A percentile compares a stretch with the other conserved stretches of the same genome.
Conservation (phyloP, 2,329 filamentous ascomycete genomes). For the Xylariaceae sp. region DNA sequence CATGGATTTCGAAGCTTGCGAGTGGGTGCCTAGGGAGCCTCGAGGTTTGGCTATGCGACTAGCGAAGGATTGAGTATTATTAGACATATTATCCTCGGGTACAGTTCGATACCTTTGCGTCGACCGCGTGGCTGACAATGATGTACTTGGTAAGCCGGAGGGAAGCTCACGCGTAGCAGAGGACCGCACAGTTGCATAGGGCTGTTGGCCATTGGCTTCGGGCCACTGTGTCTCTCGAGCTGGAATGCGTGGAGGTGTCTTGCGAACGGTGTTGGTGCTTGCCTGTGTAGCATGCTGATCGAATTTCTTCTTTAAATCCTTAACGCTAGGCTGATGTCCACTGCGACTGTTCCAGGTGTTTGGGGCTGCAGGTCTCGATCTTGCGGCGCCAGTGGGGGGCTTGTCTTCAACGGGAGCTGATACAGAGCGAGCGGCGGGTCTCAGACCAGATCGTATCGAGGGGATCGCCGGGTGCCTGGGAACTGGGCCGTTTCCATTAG, state of each 20-base stretch:
- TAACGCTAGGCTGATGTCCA: slow-evolving; percentile 70
- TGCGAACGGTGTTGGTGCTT: slow-evolving; percentile 41
- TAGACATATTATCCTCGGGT: slow-evolving; percentile 59
- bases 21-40: slow-evolving; percentile 43
- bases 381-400: slow-evolving; percentile 40
- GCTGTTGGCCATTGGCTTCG: slow-evolving; percentile 45
- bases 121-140: slow-evolving; percentile 41
- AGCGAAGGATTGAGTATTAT: slow-evolving; percentile 64
- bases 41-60: slow-evolving; percentile 64
- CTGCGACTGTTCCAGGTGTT: slow-evolving; percentile 37
- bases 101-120: slow-evolving; percentile 56
- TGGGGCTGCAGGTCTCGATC: slow-evolving; percentile 42
- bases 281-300: slow-evolving; percentile 62
- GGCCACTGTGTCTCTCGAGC: slow-evolving; percentile 26
- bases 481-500: slow-evolving; percentile 58
- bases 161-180: slow-evolving; percentile 43
- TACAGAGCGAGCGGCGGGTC: slow-evolving; percentile 57
- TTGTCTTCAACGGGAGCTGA: slow-evolving; percentile 62
- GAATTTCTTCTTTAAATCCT: slow-evolving; percentile 80
- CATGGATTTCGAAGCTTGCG: slow-evolving; percentile 53
- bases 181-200: slow-evolving; percentile 52
- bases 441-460: slow-evolving; percentile 49
- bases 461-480: slow-evolving; percentile 54
- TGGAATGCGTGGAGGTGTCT: slow-evolving; percentile 36
- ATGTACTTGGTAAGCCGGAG: slow-evolving; percentile 34